These are phyloP conservation scores for Cudoniella acicularis DNA, from an alignment of 495 filamentous ascomycete species.

Conservation along the genomic window DNA sequence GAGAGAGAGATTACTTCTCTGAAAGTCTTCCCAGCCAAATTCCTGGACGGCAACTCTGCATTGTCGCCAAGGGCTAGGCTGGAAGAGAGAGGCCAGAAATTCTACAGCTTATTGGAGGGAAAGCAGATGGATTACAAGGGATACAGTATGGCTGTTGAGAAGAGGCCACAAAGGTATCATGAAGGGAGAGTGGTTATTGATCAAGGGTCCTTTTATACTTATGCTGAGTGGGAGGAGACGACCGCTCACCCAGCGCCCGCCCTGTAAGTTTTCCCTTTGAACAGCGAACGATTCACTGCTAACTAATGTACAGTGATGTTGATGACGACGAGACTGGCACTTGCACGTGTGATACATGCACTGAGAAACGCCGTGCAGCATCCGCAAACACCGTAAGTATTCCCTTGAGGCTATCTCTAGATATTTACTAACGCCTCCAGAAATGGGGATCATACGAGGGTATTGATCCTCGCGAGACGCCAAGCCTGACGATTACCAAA, in stretches of 20 bases:
- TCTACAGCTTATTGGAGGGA: background rate
- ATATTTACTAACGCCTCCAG: too few relatives aligned
- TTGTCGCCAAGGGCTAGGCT: background rate
- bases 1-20: constrained; percentile 8
- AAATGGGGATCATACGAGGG: background rate
- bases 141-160: background rate
- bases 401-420: too few relatives aligned
- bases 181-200: background rate
- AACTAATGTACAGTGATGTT: too few relatives aligned
- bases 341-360: background rate
- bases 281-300: too few relatives aligned
- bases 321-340: background rate
- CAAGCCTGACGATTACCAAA: background rate
- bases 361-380: background rate
- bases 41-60: background rate
- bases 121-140: constrained; percentile 6
- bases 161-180: background rate
- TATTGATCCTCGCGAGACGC: background rate
- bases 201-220: background rate
- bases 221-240: background rate
- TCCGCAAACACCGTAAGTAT: background rate
- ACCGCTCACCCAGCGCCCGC: background rate
- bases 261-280: too few relatives aligned
- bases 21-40: constrained; percentile 2
- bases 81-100: constrained; percentile 1